Evolutionary conservation across 306 rosid genomes (phyloP), one percentile per base, ranked within the genome.

Genomic region (Quercus glauca): DNA sequence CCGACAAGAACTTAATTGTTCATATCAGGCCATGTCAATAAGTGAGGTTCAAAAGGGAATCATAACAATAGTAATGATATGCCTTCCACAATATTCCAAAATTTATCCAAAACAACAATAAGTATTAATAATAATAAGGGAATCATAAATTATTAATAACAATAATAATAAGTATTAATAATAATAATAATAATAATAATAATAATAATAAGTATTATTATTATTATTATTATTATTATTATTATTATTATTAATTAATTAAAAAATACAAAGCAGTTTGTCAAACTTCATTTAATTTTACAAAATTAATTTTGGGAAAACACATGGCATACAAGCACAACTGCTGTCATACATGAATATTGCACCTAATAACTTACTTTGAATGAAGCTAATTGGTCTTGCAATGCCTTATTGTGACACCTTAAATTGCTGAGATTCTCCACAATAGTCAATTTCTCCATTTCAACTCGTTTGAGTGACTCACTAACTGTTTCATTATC

Each of bases 331-430:
- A 6, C 31, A 79, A 26, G 77, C 26, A 29, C 14, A 63, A 31
- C 33, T 13, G 13, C 33, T 43, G 23, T 20, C 13, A 18, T 14
- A 49, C 57, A 41, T n/a, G 23, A 61, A 77, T 18, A 29, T 73
- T 69, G 45, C 11, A 58, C 10, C 55, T 25, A 53, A 52, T 3
- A 25, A 83, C 87, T 78, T 86, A 93, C 99, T 85, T 87, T 95
- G 5, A 92, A 64, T 37, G 92, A 87, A 79, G 76, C 69, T 73
- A 93, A 74, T 78, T 93, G 88, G 53, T 95, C 96, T 78, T 90
- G 97, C 90, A 92, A 76, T 75, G 92, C 87, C 83, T 92, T 87
- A 69, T 89, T 90, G 88, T 90, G 94, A 26, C 88, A 97, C 84
- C 97, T 91, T 43, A 87, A 78, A 79, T 75, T 90, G 85, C 93